A percentile compares a stretch with the other conserved stretches of the same genome.
These are phyloP conservation scores for Betula pendula DNA, from an alignment of 306 rosid genomes.

Conservation along the genomic window DNA sequence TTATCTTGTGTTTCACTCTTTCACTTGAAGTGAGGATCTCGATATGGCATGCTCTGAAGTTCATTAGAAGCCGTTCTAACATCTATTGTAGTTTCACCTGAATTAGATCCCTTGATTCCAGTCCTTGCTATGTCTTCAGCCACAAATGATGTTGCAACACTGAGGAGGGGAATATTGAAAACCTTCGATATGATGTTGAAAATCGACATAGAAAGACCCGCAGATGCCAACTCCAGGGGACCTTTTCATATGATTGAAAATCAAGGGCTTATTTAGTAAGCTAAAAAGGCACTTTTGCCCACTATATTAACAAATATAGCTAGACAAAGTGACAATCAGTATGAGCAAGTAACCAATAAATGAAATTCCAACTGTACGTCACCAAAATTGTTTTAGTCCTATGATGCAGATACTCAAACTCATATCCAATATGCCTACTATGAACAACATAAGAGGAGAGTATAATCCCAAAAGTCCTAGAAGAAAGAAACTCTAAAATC, in stretches of 20 bases:
- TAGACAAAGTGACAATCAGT: not conserved
- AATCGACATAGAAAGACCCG: slow-evolving; percentile 86
- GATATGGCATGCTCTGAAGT: not conserved
- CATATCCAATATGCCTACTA: not conserved
- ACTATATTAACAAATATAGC: not conserved
- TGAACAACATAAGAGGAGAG: not conserved
- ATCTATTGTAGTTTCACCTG: slow-evolving; percentile 49
- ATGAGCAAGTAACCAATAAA: not conserved
- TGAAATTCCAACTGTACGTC: not conserved
- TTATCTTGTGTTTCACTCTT: not conserved
- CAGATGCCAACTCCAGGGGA: slow-evolving; percentile 84
- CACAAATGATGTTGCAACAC: slow-evolving; percentile 96
- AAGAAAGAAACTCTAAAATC: not conserved
- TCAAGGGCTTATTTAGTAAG: not conserved
- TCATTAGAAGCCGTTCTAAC: not conserved
- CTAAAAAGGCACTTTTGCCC: not conserved
- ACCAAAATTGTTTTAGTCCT: not conserved
- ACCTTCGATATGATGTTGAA: slow-evolving; percentile 87
- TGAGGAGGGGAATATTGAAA: slow-evolving; percentile 88
- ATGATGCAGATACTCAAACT: not conserved
- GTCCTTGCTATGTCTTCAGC: slow-evolving; percentile 81
- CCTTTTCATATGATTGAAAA: slow-evolving; percentile 41
- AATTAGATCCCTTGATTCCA: slow-evolving; percentile 41
- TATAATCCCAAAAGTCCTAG: not conserved
- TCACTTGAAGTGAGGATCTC: not conserved